Percentiles rank a stretch among this genome's conserved stretches.
phyloP scores from a whole-genome alignment of 495 filamentous ascomycete species.

The Tirmania nivea region DNA sequence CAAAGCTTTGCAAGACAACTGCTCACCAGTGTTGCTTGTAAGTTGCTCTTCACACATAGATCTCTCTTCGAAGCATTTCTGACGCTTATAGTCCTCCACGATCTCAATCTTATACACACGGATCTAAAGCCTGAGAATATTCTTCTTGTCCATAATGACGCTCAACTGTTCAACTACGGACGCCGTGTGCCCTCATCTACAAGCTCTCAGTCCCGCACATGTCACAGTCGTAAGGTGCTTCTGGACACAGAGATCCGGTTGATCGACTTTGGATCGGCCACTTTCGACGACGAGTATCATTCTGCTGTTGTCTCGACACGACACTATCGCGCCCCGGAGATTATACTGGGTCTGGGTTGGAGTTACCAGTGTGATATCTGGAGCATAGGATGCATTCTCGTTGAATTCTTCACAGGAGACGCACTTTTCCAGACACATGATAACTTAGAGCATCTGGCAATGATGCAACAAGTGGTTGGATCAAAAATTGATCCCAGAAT shows the following conservation, averaged over 20 bases:
- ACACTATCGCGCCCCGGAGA: slow-evolving; percentile 91
- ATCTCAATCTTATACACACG: slow-evolving; percentile 93
- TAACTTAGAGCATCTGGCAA: slow-evolving; percentile 93
- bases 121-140: slow-evolving; percentile 98
- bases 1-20: slow-evolving; percentile 89
- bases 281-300: slow-evolving; percentile 96
- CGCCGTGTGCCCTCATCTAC: slow-evolving; percentile 84
- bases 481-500: slow-evolving; percentile 50
- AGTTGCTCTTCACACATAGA: slow-evolving; percentile 22
- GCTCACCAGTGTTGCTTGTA: slow-evolving; percentile 95
- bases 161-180: slow-evolving; percentile 95
- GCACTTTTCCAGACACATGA: slow-evolving; percentile 96
- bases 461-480: slow-evolving; percentile 89
- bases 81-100: slow-evolving; percentile 53
- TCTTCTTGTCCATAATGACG: slow-evolving; percentile 66
- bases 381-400: slow-evolving; percentile 96
- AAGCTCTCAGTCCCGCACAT: slow-evolving; percentile 47
- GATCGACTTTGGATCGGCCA: slow-evolving; percentile 95
- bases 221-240: slow-evolving; percentile 66
- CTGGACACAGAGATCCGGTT: slow-evolving; percentile 90
- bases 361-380: slow-evolving; percentile 95
- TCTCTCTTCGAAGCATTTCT: too few relatives aligned
- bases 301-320: slow-evolving; percentile 90
- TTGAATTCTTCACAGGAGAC: slow-evolving; percentile 98
- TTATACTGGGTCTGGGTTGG: slow-evolving; percentile 92